A percentile compares a stretch with the other conserved stretches of the same genome.
Evolutionary conservation across 306 rosid species (phyloP).

Genomic region (Canavalia gladiata): DNA sequence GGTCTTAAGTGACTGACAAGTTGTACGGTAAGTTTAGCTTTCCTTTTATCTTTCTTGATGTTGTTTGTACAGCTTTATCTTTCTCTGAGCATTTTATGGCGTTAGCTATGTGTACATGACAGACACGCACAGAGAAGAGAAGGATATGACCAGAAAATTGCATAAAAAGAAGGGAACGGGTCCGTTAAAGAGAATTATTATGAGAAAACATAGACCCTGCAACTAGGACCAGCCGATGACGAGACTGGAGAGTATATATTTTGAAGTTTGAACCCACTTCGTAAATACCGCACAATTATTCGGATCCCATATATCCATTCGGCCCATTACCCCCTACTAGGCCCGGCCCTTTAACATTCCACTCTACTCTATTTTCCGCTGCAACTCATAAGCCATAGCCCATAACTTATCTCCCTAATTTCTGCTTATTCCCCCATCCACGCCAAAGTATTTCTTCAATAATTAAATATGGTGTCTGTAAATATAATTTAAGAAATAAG

Average conservation of each 20-base stretch:
- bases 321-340: too few relatives aligned
- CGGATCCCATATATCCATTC: too few relatives aligned
- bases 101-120: constrained; percentile 40
- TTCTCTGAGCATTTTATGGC: constrained; percentile 56
- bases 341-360: neutral
- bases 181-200: constrained; percentile 45
- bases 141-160: constrained; percentile 54
- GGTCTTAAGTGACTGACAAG: constrained; percentile 50
- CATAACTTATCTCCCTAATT: neutral
- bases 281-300: neutral
- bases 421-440: neutral
- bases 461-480: neutral
- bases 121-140: constrained; percentile 6
- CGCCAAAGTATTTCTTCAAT: too few relatives aligned
- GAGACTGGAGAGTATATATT: constrained; percentile 60
- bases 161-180: constrained; percentile 34
- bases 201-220: constrained; percentile 42
- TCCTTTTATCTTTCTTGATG: neutral
- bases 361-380: constrained; percentile 9
- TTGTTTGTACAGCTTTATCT: neutral
- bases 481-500: neutral
- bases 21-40: constrained; percentile 50
- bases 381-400: neutral
- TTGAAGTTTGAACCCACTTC: constrained; percentile 55
- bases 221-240: neutral